Base-by-base conservation (phyloP, 1,284 basidiomycete genomes). In the Lentinula novae-zelandiae region DNA sequence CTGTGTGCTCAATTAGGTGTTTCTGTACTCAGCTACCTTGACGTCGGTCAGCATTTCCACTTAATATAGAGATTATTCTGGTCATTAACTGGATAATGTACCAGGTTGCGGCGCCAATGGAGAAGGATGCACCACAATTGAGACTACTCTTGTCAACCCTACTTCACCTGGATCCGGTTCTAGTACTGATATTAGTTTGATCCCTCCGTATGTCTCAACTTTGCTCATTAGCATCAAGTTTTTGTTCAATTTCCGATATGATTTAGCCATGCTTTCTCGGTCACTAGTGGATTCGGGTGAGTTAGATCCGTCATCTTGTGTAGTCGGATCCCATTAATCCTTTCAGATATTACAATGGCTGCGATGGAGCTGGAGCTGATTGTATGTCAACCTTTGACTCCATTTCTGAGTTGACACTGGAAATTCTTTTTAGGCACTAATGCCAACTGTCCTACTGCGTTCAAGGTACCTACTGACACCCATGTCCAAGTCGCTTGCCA, bases 81-180 rank as follows among this genome's bases (percentile, higher is more conserved):
- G 12, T 38, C n/a, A 12, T 27, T 27, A 27, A n/a, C 2, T 40
- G 2, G 15, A 17, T 42, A 12, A n/a, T 71, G 72, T 27, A 27
- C 27, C 71, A n/a, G 42, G 54, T 7, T 81, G 78, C 54, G 71
- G 72, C 5, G 74, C 76, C 63, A 78, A 81, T 61, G 79, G 78
- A 39, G 77, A 79, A 27, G 66, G 71, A n/a, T 81, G 79, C 64
- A 76, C 74, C 1, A 68, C 75, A 31, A 67, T 80, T 34, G 78
- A 80, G 58, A 52, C 39, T 22, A 58, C 57, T 33, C 33, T 58
- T 5, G 33, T 38, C n/a, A 58, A 58, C 36, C 57, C 57, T 5
- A 58, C 57, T 12, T 20, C n/a, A 4, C 46, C 44, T 15, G 57
- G 57, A 58, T 38, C 46, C 31, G 57, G 57, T 36, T 58, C 46